phyloP scores from a whole-genome alignment of 441 rosid species.

The Erysimum cheiri region DNA sequence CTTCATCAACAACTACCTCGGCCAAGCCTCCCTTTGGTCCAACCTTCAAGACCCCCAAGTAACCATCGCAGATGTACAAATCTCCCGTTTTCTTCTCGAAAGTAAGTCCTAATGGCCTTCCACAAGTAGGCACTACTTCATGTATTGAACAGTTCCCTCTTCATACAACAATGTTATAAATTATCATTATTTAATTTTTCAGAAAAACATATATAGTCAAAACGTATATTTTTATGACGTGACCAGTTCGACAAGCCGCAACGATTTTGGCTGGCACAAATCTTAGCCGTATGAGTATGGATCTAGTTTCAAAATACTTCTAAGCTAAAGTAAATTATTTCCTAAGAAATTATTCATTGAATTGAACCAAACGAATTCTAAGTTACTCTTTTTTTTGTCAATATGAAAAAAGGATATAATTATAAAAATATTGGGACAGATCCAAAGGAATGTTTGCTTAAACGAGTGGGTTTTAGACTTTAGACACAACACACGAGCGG shows the following conservation, averaged over 20 bases:
- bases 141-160: constrained; percentile 44
- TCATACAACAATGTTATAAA: constrained; percentile 3
- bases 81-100: constrained; percentile 47
- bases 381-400: neutral
- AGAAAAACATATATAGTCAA: neutral
- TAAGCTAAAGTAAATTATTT: neutral
- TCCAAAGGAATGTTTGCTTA: neutral
- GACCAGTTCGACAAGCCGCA: neutral
- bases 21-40: constrained; percentile 75
- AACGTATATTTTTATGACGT: neutral
- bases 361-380: neutral
- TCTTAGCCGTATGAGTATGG: neutral
- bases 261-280: neutral
- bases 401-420: neutral
- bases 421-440: neutral
- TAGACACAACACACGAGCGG: neutral
- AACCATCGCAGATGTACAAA: constrained; percentile 54
- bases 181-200: neutral
- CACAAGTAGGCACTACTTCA: constrained; percentile 38
- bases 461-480: too few relatives aligned
- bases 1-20: constrained; percentile 52
- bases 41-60: constrained; percentile 47
- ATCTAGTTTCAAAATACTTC: neutral
- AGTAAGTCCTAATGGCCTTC: constrained; percentile 44
- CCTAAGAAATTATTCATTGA: neutral